phyloP scores from a whole-genome alignment of 2,329 filamentous ascomycete genomes.

The Fusarium keratoplasticum region DNA sequence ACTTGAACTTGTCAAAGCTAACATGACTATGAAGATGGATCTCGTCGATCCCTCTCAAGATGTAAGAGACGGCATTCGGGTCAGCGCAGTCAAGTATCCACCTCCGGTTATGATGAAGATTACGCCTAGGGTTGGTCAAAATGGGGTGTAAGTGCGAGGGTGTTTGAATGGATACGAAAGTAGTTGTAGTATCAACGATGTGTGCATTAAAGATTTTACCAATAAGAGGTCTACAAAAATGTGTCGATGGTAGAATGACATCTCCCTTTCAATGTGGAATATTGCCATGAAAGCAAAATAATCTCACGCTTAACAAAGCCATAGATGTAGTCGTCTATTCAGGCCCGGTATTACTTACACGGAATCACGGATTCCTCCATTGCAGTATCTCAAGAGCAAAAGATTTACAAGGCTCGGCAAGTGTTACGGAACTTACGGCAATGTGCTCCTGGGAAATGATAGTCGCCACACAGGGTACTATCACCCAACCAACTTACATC shows the following conservation, averaged over 20 bases:
- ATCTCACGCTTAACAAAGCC: neutral
- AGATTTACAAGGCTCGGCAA: neutral
- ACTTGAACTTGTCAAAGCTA: neutral
- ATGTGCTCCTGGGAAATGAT: neutral
- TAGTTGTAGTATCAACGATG: neutral
- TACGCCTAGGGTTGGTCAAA: neutral
- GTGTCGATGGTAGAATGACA: neutral
- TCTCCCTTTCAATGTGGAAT: neutral
- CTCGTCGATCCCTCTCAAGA: neutral
- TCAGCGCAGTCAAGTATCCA: neutral
- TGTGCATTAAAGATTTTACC: neutral
- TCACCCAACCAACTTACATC: neutral
- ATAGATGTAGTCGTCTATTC: neutral
- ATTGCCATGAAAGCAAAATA: neutral
- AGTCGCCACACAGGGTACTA: neutral
- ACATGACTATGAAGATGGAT: neutral
- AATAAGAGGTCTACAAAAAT: neutral
- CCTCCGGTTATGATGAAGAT: neutral
- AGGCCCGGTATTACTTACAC: neutral
- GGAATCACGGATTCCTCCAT: neutral
- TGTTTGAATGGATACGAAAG: neutral
- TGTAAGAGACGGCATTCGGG: neutral
- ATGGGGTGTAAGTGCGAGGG: neutral
- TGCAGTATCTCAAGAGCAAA: neutral
- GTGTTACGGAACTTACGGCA: too few relatives aligned